Base-by-base conservation (phyloP, 2,329 filamentous ascomycete genomes). In the Sporothrix protearum region DNA sequence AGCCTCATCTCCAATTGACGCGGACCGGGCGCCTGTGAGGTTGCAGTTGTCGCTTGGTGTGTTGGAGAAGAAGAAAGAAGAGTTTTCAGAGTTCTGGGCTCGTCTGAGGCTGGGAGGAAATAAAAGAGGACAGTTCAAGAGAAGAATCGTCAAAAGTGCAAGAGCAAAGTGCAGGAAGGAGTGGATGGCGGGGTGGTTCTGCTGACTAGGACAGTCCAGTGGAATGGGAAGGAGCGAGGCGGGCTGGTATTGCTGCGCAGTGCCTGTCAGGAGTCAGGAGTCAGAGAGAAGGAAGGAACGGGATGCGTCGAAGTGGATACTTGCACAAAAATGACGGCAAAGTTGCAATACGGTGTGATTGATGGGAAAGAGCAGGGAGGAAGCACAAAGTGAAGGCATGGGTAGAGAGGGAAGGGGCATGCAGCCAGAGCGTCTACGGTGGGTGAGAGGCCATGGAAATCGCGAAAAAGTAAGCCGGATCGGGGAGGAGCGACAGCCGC, bases 1-100 rank as follows among this genome's bases (percentile, higher is more conserved):
- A 67, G 45, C 28, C 64, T 53, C 64, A 67, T 67, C 28, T 53
- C 64, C 64, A 51, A 36, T 36, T 67, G 14, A 33, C 39, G 64
- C 6, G 16, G 64, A 16, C 45, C 45, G 64, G 28, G 45, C 12
- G 45, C 64, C 45, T 36, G 45, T n/a, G 45, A 14, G 22, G 63
- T n/a, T 19, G 59, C n/a, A 19, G 16, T 61, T 33, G 19, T 59
- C 19, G 33, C 22, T 61, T 19, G 33, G 59, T 63, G n/a, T 39
- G 19, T 39, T 61, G 57, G 57, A 42, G 57, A 61, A 45, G n/a
- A 53, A 5, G 9, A 22, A 22, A 28, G 49, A 28, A 53, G 22
- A n/a, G 63, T 8, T 30, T 25, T 47, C 14, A 19, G 42, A 47
- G 6, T 16, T 47, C 14, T 47, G 42, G 14, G 19, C 42, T 47